Conservation (phyloP, 805 yeast species). For the Lipomyces spencermartinsiae region DNA sequence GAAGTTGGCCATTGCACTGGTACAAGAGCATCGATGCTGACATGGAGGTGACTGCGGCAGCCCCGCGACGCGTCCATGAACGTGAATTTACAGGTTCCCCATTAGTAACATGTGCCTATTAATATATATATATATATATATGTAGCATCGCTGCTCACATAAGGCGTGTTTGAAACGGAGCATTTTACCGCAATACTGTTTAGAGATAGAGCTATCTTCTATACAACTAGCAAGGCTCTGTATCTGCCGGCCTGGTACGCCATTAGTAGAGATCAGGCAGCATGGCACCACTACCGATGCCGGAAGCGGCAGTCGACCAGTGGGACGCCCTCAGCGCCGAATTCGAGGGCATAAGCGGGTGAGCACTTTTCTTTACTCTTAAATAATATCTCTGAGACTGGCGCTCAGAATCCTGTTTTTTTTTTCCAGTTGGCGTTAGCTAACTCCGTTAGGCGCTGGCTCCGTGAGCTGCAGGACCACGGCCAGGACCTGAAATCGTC, state of each 20-base stretch:
- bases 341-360: constrained; percentile 32
- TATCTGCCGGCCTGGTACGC: neutral
- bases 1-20: too few species aligned
- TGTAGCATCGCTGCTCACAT: neutral
- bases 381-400: too few species aligned
- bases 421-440: neutral
- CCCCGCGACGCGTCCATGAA: too few species aligned
- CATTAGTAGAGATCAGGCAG: neutral
- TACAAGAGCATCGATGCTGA: too few species aligned
- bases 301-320: constrained; percentile 15
- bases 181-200: neutral
- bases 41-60: too few species aligned
- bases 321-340: constrained; percentile 32
- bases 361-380: neutral
- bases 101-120: too few species aligned
- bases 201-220: neutral
- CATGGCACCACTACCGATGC: constrained; percentile 25
- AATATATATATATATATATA: too few species aligned
- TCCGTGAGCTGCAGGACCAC: constrained; percentile 21
- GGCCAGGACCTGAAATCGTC: constrained; percentile 21
- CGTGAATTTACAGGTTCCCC: too few species aligned
- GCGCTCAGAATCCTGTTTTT: too few species aligned
- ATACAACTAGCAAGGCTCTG: neutral
- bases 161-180: neutral
- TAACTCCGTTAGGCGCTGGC: constrained; percentile 13